A percentile compares a stretch with the other conserved stretches of the same genome.
Evolutionary conservation across 176 grass and related monocot genomes (phyloP).

Genomic region (Zizania latifolia): DNA sequence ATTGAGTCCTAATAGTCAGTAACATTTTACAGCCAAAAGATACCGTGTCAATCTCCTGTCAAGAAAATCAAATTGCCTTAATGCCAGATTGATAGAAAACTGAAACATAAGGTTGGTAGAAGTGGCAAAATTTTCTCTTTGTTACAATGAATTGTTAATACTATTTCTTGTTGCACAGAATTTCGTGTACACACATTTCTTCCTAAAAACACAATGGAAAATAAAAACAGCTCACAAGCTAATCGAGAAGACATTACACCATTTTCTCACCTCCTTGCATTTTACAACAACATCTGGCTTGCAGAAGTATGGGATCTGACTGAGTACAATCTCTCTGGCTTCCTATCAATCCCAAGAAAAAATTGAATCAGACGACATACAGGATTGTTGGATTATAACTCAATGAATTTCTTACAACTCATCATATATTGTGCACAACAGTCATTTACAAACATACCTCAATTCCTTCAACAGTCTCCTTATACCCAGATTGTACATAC

Average conservation of each 20-base stretch:
- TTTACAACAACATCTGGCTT: conserved; percentile 66
- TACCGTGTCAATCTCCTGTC: background rate
- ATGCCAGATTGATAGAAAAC: background rate
- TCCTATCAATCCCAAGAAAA: conserved; percentile 43
- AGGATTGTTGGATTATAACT: conserved; percentile 11
- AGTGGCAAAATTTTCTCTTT: background rate
- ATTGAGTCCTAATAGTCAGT: background rate
- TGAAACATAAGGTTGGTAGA: background rate
- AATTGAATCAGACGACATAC: background rate
- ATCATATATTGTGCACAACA: background rate
- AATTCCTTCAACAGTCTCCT: conserved; percentile 97
- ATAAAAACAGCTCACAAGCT: background rate
- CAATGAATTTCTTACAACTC: background rate
- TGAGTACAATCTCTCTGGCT: conserved; percentile 85
- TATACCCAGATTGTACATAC: conserved; percentile 88
- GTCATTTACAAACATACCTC: conserved; percentile 58
- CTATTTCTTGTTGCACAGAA: background rate
- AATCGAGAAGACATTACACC: conserved; percentile 8
- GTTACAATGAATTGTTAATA: background rate
- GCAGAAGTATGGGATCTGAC: conserved; percentile 53
- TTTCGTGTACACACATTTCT: background rate
- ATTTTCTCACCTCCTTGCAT: conserved; percentile 78
- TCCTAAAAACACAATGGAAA: conserved; percentile 8
- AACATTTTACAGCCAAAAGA: conserved; percentile 1
- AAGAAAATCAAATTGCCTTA: background rate